Base-by-base conservation (phyloP, 495 filamentous ascomycete genomes). In the Lentithecium fluviatile region DNA sequence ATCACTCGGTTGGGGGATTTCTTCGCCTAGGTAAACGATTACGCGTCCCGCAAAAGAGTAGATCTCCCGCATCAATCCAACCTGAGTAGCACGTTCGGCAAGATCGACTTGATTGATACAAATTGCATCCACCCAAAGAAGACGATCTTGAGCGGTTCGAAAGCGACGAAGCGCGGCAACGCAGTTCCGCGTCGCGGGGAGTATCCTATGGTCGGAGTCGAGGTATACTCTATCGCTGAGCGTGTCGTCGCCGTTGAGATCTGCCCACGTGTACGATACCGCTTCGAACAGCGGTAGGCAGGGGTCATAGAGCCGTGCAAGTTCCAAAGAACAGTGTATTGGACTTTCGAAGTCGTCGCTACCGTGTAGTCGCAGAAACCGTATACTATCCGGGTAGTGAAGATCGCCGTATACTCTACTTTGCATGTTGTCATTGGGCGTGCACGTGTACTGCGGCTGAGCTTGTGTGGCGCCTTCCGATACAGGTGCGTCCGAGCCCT, bases 211-310 rank as follows among this genome's bases (percentile, higher is more conserved):
- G 19, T 50, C 17, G 4, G 47, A 23, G 8, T 23, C 47, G 19
- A 50, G 5, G 24, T 50, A 50, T 11, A 50, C 17, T 13, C 17
- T 13, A 13, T 6, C 17, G 17, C 23, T 17, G 5, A 50, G 8
- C 8, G 21, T 23, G 10, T 13, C 47, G 17, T 50, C 26, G 5
- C 47, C 47, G 17, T 5, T 29, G 10, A 8, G 8, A 50, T 50
- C 47, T 10, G 47, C 23, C 47, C 47, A 50, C 17, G 47, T 50
- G 17, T 50, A 50, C 19, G 47, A 50, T 13, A 50, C 5, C 47
- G 47, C 47, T 50, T 50, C 47, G 47, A 50, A 50, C 12, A 50
- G 21, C 8, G 47, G 47, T 10, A 23, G 21, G 8, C 26, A 8
- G 8, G 23, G 47, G 5, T 50, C 8, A 21, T 17, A 7, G 13